Conservation (phyloP, 2,329 filamentous ascomycete species). For the Proliferodiscus dingleyae region DNA sequence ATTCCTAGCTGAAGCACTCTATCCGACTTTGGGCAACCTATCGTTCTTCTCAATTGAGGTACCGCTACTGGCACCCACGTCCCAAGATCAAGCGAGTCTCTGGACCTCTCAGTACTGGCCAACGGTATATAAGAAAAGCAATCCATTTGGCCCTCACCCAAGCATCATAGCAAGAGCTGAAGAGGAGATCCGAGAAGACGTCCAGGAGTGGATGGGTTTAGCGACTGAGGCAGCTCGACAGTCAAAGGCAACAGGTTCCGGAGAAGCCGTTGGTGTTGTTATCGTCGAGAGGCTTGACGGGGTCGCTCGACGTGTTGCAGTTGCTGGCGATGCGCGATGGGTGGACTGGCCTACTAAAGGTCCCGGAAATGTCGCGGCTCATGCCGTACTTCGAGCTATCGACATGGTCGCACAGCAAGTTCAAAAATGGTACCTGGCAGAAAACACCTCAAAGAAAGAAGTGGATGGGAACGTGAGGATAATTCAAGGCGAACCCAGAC, state of each 20-base stretch:
- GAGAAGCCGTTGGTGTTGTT: slow-evolving; percentile 68
- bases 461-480: slow-evolving; percentile 38
- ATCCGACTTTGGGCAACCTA: slow-evolving; percentile 46
- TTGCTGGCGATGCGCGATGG: slow-evolving; percentile 75
- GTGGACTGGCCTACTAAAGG: slow-evolving; percentile 42
- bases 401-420: slow-evolving; percentile 64
- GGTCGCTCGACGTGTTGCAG: slow-evolving; percentile 50
- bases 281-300: slow-evolving; percentile 53
- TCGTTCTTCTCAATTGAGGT: slow-evolving; percentile 49
- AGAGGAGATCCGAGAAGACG: slow-evolving; percentile 60
- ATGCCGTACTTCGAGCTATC: slow-evolving; percentile 73
- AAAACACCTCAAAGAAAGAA: slow-evolving; percentile 17
- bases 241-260: slow-evolving; percentile 52
- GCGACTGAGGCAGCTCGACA: slow-evolving; percentile 60
- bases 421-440: slow-evolving; percentile 39
- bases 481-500: slow-evolving; percentile 64
- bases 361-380: slow-evolving; percentile 66
- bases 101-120: slow-evolving; percentile 81
- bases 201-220: slow-evolving; percentile 61
- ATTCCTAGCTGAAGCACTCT: slow-evolving; percentile 46
- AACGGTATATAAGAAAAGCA: slow-evolving; percentile 79
- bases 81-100: slow-evolving; percentile 65
- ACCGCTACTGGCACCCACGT: slow-evolving; percentile 69
- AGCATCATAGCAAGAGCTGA: slow-evolving; percentile 66
- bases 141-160: slow-evolving; percentile 80